Evolutionary conservation across 2,329 filamentous ascomycete species (phyloP), one percentile per base, ranked within the genome.

Genomic region (Colletotrichum liaoningense): DNA sequence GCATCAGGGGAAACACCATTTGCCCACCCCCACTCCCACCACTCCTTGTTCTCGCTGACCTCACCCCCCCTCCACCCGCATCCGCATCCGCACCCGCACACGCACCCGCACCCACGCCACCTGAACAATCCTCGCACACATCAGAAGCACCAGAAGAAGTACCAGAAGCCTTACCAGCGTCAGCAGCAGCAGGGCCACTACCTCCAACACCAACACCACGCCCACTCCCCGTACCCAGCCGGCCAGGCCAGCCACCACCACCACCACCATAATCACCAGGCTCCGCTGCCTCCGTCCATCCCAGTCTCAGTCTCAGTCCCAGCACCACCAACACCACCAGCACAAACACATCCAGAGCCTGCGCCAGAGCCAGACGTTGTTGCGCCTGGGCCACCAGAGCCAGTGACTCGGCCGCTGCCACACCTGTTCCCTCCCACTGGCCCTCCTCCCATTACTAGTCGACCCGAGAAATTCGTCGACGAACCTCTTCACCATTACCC

Each of bases 381-480:
- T 65, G 54, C 54, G 54, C 60, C 67, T 65, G 60, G 67, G 60
- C 67, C 63, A 52, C 62, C 33, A 46, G 24, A 58, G 35, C 33
- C 30, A 58, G 26, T 35, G 55, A 24, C 63, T 42, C 58, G n/a
- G 55, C 59, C 38, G n/a, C 33, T 64, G 46, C 54, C 59, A 57
- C 66, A 57, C 66, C 66, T 69, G 42, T 60, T 73, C 59, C 42
- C 70, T 69, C 26, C 58, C 30, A 30, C 58, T 38, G 30, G 62
- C 60, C 46, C 60, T 55, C 55, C 68, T 60, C 63, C 65, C 58
- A 63, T 55, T 69, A 63, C 52, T 59, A 58, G 35, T 64, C 66
- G 54, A 59, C 70, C 33, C 55, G 59, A 58, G 59, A 73, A 73
- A 73, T 64, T 73, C 70, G 42, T 56, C 55, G 46, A 65, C 59